Conservation (phyloP, 148 eudicot species). For the Hydrangea macrophylla region DNA sequence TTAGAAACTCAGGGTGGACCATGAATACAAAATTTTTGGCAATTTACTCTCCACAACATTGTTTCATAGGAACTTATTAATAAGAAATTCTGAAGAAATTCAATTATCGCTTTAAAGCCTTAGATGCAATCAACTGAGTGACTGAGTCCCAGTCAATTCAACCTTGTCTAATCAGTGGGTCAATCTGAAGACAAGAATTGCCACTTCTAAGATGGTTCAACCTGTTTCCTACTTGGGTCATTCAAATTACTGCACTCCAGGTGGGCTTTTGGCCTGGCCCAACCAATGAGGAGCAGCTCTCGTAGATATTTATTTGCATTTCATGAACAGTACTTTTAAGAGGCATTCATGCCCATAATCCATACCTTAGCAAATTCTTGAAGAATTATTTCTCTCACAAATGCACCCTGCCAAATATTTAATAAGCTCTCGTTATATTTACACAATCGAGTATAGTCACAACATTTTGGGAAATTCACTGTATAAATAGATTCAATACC, state of each 20-base stretch:
- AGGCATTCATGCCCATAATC: background rate
- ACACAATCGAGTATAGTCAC: background rate
- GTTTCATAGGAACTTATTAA: background rate
- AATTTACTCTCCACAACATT: background rate
- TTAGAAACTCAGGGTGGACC: background rate
- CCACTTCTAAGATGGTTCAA: background rate
- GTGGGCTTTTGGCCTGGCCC: background rate
- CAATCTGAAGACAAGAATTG: background rate
- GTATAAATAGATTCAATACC: constrained; percentile 35
- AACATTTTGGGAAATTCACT: background rate
- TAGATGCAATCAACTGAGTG: background rate
- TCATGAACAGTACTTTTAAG: no score
- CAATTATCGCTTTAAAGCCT: background rate
- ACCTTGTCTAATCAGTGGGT: background rate
- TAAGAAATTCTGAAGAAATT: background rate
- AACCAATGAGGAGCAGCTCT: no score
- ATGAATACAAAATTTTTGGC: background rate
- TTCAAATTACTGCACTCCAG: background rate
- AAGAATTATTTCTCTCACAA: constrained; percentile 77
- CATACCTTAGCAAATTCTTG: constrained; percentile 87
- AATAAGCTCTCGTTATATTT: constrained; percentile 9
- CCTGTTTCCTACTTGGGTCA: background rate
- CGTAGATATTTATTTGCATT: no score
- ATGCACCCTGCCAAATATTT: constrained; percentile 57
- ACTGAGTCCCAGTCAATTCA: background rate